Base-by-base conservation (phyloP, 1,284 basidiomycete genomes). In the Ceratobasidium papillatum region DNA sequence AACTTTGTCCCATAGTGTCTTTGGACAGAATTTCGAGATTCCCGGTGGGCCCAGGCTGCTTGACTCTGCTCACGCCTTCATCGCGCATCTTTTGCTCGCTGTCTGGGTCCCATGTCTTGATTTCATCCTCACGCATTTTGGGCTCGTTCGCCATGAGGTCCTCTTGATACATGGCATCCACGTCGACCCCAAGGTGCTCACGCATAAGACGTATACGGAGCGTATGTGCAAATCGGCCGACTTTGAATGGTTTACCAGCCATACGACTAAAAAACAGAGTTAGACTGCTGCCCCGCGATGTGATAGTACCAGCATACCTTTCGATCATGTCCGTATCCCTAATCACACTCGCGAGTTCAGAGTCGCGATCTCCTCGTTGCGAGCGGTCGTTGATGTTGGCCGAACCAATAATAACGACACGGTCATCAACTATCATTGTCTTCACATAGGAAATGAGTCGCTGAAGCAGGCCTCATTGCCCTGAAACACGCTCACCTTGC, bases 311-410 rank as follows among this genome's bases (percentile, higher is more conserved):
- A 34, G 82, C 87, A 75, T 78, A 92, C 93, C 93, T 87, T 76
- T 95, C 90, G 74, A 99, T 92, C 94, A 99, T 93, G 81, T 99
- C 98, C 4, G 96, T 98, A 80, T 99, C 97, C 75, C 96, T 88
- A 69, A 99, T 92, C 59, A 99, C 90, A 51, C 93, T 91, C 3
- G 96, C 94, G 25, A 99, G 83, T 81, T 99, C 97, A 4, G 96
- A 98, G 82, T 99, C 97, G 54, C 98, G 91, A 82, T 99, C 97
- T 47, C 97, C 97, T 27, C 95, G 88, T 81, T 96, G 94, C 38
- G 94, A 97, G 41, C 97, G 90, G 82, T 99, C 97, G 81, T 99
- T 99, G 86, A 99, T 97, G 81, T 99, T 99, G 22, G 97, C 97
- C 75, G 96, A 98, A n/a, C 97, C 97, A 78, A 98, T 98, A 78